Evolutionary conservation across 1,139 yeast species (phyloP), one percentile per base, ranked within the genome.

Genomic region (Yamadazyma buinensis): DNA sequence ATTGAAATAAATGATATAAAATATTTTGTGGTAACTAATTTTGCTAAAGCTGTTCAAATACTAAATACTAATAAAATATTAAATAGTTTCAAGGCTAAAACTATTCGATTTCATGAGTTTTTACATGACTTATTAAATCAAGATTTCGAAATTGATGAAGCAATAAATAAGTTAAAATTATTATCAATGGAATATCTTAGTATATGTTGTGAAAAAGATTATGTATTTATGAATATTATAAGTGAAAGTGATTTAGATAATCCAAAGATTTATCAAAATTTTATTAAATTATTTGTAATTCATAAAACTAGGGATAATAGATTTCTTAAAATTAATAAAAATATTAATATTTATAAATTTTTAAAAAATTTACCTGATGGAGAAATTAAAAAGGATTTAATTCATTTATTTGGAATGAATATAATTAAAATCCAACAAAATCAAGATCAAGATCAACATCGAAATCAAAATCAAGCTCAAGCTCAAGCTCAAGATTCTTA

Each of bases 161-260:
- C 30, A 5, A 32, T 32, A 3, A 23, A 26, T 25, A n/a, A 20
- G 9, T 29, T 43, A n/a, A 41, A 43, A 31, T 30, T 46, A 14
- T 29, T 46, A 25, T 49, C 50, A 6, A 39, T 36, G 30, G 49
- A 45, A 25, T 42, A 40, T 26, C 28, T 46, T n/a, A 44, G 46
- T n/a, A 36, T 46, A 1, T 20, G 37, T n/a, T 33, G 37, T 12
- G 29, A 30, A 15, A 29, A 37, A 14, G 41, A 45, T 17, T 28
- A 40, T 12, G 31, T 40, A 4, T 46, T 46, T 29, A 41, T 32
- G 23, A 46, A 45, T 28, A 29, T 39, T 10, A 45, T 46, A n/a
- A 44, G 49, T 37, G 50, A 46, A 37, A 44, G 49, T 37, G 50
- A 46, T 29, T 35, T 46, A 26, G 50, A 46, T 32, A 46, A 46